Evolutionary conservation across 129 eudicot species (phyloP), one percentile per base, ranked within the genome.

Genomic region (Sambucus nigra): DNA sequence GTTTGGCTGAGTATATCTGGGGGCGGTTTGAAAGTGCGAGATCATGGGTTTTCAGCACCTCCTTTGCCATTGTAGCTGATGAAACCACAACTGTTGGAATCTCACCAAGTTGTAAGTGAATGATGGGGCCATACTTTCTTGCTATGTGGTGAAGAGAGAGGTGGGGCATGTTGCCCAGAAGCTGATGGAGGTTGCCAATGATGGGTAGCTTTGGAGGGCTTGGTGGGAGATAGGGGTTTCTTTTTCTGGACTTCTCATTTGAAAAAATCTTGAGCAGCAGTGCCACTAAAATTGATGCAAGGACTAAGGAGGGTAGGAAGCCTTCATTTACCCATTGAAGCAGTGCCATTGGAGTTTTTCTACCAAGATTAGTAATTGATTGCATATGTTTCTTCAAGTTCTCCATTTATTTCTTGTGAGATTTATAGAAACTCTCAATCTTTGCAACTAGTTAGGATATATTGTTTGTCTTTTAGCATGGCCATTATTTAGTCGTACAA

Each of bases 131-230:
- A 19, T 3, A 46, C 51, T 60, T 71, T 35, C 26, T 48, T 2
- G 87, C 35, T 5, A 80, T 61, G 4, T 1, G 16, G 19, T 41
- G 19, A 16, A 80, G 76, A 44, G 79, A 67, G 20, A 31, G 50
- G 61, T 71, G 79, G 15, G 82, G 79, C 38, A 44, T 9, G 21
- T n/a, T 63, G 63, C 79, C 79, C 0, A 79, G n/a, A n/a, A n/a
- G 60, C n/a, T 74, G 86, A 33, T 74, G 81, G 42, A 79, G 75
- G 64, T 74, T 79, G 8, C 86, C 86, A 2, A 79, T 66, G 27
- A 79, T 50, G 35, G 85, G 85, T 6, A 78, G 77, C 54, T 35
- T 71, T 15, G 68, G 63, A 16, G 82, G 82, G 40, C 65, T 23
- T 56, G 83, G 79, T 18, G 72, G 76, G 47, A 50, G 63, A 31